These are phyloP conservation scores for Scopulariopsis brevicaulis DNA, from an alignment of 2,329 filamentous ascomycete genomes.

Conservation along the genomic window DNA sequence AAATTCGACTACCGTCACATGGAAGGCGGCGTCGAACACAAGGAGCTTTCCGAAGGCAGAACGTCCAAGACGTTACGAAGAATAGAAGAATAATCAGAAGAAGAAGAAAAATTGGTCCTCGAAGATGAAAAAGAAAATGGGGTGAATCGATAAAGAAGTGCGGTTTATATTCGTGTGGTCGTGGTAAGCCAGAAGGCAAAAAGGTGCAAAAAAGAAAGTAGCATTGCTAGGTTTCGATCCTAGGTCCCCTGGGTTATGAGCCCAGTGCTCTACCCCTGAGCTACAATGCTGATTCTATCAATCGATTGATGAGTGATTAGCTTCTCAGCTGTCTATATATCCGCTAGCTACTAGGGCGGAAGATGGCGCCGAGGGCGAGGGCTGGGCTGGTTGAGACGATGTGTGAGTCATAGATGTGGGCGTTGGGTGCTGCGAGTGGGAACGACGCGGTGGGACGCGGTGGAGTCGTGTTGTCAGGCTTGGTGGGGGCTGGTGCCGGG, in stretches of 20 bases:
- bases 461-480: no score
- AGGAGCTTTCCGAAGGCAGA: no score
- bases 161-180: not conserved
- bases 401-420: not conserved
- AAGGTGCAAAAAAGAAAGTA: conserved; percentile 1
- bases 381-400: not conserved
- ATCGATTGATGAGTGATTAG: not conserved
- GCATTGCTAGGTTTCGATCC: conserved; percentile 5
- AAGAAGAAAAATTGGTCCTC: no score
- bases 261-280: conserved; percentile 4
- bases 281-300: conserved; percentile 2
- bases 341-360: not conserved
- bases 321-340: not conserved
- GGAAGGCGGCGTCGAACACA: no score
- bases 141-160: not conserved
- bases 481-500: no score
- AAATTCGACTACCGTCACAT: no score
- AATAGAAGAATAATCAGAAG: not conserved
- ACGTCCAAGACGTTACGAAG: not conserved
- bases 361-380: not conserved
- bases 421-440: not conserved
- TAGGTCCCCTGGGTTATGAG: conserved; percentile 4
- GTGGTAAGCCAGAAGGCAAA: not conserved
- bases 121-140: not conserved
- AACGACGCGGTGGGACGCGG: no score